Evolutionary conservation across 768 basidiomycete genomes (phyloP).

Genomic region (Russula virescens): DNA sequence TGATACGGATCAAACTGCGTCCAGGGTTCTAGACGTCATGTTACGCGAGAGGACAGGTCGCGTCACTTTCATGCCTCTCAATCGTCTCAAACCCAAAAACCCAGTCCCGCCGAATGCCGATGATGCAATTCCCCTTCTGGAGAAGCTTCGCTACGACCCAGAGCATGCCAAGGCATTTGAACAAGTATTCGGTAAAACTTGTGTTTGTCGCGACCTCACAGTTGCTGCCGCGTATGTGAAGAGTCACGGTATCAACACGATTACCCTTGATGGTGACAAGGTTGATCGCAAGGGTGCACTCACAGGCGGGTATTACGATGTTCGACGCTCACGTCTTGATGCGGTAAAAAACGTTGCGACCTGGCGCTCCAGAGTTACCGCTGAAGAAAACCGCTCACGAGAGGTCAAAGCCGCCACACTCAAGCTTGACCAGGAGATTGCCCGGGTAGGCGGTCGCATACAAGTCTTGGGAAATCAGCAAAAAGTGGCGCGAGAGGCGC

Average conservation of each 20-base stretch:
- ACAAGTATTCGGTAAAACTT: slow-evolving; percentile 96
- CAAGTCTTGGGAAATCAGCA: slow-evolving; percentile 66
- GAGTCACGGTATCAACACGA: slow-evolving; percentile 91
- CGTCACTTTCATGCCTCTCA: slow-evolving; percentile 97
- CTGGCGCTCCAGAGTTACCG: slow-evolving; percentile 69
- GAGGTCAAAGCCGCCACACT: slow-evolving; percentile 71
- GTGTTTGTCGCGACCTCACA: slow-evolving; percentile 88
- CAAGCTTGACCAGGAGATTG: slow-evolving; percentile 81
- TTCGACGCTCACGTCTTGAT: slow-evolving; percentile 85
- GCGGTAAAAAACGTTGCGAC: slow-evolving; percentile 68
- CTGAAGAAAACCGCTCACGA: slow-evolving; percentile 54
- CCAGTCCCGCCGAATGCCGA: slow-evolving; percentile 61
- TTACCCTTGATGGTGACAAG: slow-evolving; percentile 96
- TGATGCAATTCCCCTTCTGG: slow-evolving; percentile 75
- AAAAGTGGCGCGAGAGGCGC: slow-evolving; percentile 58
- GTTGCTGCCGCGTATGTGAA: slow-evolving; percentile 93
- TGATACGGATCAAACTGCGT: slow-evolving; percentile 92
- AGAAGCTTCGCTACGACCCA: slow-evolving; percentile 73
- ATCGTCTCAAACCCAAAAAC: slow-evolving; percentile 80
- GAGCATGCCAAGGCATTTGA: slow-evolving; percentile 79
- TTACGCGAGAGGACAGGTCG: slow-evolving; percentile 88
- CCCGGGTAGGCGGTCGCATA: slow-evolving; percentile 63
- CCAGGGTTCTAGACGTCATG: slow-evolving; percentile 89
- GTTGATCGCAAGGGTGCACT: slow-evolving; percentile 94
- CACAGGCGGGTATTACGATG: slow-evolving; percentile 94